These are phyloP conservation scores for Nothomitra cinnamomea DNA, from an alignment of 2,329 filamentous ascomycete species.

Conservation along the genomic window DNA sequence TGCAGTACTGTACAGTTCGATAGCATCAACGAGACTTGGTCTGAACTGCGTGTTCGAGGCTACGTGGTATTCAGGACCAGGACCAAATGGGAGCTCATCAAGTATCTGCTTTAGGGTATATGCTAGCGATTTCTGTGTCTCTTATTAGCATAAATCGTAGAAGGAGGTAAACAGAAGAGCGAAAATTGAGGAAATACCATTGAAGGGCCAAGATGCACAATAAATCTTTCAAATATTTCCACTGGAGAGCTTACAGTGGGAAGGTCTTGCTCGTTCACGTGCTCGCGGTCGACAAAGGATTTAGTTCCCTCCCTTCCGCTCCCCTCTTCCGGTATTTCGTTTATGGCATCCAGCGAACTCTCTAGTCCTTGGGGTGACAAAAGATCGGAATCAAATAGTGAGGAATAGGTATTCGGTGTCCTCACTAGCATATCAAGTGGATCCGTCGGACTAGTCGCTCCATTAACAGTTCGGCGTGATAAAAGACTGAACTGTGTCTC, in stretches of 20 bases:
- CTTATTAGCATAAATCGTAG: slow-evolving; percentile 12
- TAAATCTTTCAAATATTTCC: slow-evolving; percentile 86
- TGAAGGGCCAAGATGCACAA: slow-evolving; percentile 72
- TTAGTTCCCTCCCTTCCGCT: slow-evolving; percentile 9
- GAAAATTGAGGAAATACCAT: slow-evolving; percentile 31
- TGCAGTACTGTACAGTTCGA: slow-evolving; percentile 60
- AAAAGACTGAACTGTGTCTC: slow-evolving; percentile 76
- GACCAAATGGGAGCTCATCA: slow-evolving; percentile 67
- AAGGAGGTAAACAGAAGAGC: slow-evolving; percentile 18
- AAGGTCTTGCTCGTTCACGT: slow-evolving; percentile 6
- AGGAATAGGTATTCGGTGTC: not conserved
- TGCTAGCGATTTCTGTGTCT: slow-evolving; percentile 59
- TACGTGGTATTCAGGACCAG: slow-evolving; percentile 49
- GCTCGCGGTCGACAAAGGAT: not conserved
- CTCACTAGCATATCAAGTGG: not conserved
- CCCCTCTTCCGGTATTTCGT: slow-evolving; percentile 43
- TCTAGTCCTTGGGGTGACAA: not conserved
- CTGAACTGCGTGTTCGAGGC: slow-evolving; percentile 64
- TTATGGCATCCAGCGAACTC: slow-evolving; percentile 37
- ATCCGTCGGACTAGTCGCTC: not conserved
- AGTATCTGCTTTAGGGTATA: slow-evolving; percentile 81
- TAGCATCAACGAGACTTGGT: slow-evolving; percentile 62
- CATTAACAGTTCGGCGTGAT: slow-evolving; percentile 33
- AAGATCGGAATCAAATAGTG: not conserved
- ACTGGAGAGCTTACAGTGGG: slow-evolving; percentile 36